Base-by-base conservation (phyloP, 805 yeast genomes). In the Lipomyces kockii region DNA sequence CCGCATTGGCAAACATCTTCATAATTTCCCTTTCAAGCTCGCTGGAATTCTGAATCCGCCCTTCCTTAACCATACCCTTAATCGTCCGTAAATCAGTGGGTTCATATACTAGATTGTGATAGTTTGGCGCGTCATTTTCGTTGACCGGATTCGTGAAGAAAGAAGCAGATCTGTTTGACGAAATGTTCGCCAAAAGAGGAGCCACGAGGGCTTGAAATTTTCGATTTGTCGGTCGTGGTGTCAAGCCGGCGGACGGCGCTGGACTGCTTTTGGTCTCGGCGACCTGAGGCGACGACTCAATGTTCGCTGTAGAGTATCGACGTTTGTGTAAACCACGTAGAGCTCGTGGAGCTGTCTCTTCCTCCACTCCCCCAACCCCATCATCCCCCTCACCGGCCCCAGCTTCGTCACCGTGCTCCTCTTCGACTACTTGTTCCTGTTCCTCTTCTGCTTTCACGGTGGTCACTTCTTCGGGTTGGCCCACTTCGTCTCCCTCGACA, bases 1-100 rank as follows among this genome's bases (percentile, higher is more conserved):
- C 84, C 20, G 94, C 91, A 76, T 91, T 91, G 61, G 94, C 89
- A 78, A 89, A 89, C 95, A 91, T 89, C 67, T 88, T 80, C 80
- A 88, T 83, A 56, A 91, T 80, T 69, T 89, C 91, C 61, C 89
- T 80, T 71, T 90, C 91, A 27, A 91, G 79, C 65, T 88, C 87
- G 27, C 76, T 80, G 11, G 79, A 77, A 20, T 76, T 75, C 46
- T 83, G 81, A 54, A 90, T 83, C 63, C 83, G 81, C 0, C 87
- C 88, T 61, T 86, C 86, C 69, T 87, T 87, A 35, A 90, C 83
- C 71, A 81, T 83, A 57, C 82, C 82, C 68, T 84, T 81, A 53
- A 91, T 85, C 5, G 86, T 85, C 73, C 89, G 88, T 70, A 90
- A 77, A 76, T 91, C 94, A 29, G 85, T 84, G 0, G 97, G 95